Evolutionary conservation across 305 asterid species (phyloP).

Genomic region (Fraxinus sp.): DNA sequence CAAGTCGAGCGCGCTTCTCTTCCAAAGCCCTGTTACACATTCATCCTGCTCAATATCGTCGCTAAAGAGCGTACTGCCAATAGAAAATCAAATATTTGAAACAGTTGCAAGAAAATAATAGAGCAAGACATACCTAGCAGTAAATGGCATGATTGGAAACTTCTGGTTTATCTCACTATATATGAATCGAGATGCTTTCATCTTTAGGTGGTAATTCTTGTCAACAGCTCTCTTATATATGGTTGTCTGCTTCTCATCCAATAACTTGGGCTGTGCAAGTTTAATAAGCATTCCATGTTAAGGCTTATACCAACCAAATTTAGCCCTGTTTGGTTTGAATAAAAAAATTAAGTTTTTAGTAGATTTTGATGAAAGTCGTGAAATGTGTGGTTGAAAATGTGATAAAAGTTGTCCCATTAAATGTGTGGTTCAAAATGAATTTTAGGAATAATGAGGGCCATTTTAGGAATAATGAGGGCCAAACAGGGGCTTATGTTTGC

Average conservation of each 20-base stretch:
- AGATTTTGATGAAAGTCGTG: background rate
- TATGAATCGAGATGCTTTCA: slow-evolving; percentile 79
- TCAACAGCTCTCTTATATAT: slow-evolving; percentile 77
- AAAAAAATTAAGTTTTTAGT: no score
- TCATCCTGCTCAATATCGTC: background rate
- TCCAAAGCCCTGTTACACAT: slow-evolving; percentile 75
- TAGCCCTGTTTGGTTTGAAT: background rate
- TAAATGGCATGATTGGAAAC: slow-evolving; percentile 87
- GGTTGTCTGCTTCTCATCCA: slow-evolving; percentile 80
- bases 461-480: background rate
- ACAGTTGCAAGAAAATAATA: background rate
- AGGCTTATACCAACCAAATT: background rate
- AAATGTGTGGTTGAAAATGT: background rate
- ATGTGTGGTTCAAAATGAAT: background rate
- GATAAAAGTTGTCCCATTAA: background rate
- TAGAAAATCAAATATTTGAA: background rate
- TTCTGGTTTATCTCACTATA: slow-evolving; percentile 76
- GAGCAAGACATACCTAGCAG: slow-evolving; percentile 58
- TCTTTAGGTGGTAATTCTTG: slow-evolving; percentile 65
- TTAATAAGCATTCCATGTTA: background rate
- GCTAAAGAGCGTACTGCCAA: background rate
- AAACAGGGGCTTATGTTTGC: background rate
- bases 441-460: no score
- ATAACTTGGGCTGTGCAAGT: slow-evolving; percentile 61
- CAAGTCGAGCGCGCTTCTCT: slow-evolving; percentile 92